Conservation (phyloP, 441 rosid species). For the Capsella rubella region DNA sequence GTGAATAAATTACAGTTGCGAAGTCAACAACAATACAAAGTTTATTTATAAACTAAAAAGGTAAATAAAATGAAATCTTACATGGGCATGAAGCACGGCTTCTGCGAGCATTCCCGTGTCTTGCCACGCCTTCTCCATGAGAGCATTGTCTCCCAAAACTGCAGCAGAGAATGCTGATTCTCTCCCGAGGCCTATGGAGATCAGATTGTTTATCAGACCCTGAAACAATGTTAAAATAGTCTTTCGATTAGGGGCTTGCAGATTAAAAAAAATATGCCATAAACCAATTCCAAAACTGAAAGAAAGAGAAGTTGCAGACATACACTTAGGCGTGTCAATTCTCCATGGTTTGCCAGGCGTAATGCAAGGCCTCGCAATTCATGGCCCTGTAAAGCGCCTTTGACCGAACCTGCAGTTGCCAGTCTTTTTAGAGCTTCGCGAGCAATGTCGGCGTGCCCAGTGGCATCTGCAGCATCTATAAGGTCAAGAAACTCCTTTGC, state of each 20-base stretch:
- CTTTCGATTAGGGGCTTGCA: slow-evolving; percentile 1
- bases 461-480: slow-evolving; percentile 99
- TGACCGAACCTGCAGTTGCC: slow-evolving; percentile 94
- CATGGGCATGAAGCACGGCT: slow-evolving; percentile 98
- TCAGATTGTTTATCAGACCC: slow-evolving; percentile 88
- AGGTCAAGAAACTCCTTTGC: slow-evolving; percentile 95
- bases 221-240: slow-evolving; percentile 46
- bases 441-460: slow-evolving; percentile 90
- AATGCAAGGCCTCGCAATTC: slow-evolving; percentile 94
- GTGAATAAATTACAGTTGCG: slow-evolving; percentile 31
- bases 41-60: slow-evolving; percentile 32
- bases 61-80: slow-evolving; percentile 43
- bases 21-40: slow-evolving; percentile 22
- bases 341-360: slow-evolving; percentile 98
- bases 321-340: slow-evolving; percentile 90
- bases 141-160: slow-evolving; percentile 92
- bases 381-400: slow-evolving; percentile 92
- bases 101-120: slow-evolving; percentile 99
- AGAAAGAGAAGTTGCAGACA: slow-evolving; percentile 47
- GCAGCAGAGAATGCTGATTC: slow-evolving; percentile 99
- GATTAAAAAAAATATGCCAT: too few species aligned
- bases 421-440: slow-evolving; percentile 97
- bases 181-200: slow-evolving; percentile 87
- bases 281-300: slow-evolving; percentile 19
- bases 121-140: slow-evolving; percentile 99